A percentile compares a stretch with the other conserved stretches of the same genome.
Evolutionary conservation across 495 filamentous ascomycete genomes (phyloP).

Genomic region (Alectoria sarmentosa): DNA sequence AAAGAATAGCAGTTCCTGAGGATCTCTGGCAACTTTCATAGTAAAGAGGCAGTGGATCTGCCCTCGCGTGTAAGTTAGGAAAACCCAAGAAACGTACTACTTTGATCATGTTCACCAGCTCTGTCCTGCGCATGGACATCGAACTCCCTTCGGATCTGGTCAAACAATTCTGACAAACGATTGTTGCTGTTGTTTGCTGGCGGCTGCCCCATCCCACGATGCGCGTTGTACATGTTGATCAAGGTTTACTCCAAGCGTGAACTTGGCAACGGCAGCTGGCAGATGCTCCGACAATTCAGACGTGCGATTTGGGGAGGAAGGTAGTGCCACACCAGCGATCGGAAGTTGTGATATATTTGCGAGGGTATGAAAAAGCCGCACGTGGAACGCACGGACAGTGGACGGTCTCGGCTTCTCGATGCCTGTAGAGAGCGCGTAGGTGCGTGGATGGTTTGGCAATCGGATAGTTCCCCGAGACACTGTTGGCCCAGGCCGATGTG

Average conservation of each 20-base stretch:
- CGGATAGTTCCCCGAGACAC: neutral
- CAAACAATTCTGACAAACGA: conserved; percentile 84
- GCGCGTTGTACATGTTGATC: conserved; percentile 76
- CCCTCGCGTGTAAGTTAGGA: neutral
- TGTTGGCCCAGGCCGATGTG: neutral
- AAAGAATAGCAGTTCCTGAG: neutral
- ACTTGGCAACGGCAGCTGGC: conserved; percentile 4
- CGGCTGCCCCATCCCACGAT: conserved; percentile 72
- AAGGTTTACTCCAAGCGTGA: neutral
- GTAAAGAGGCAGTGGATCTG: conserved; percentile 16
- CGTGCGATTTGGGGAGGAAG: neutral
- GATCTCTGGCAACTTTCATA: neutral
- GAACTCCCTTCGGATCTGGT: conserved; percentile 84
- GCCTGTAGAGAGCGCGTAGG: conserved; percentile 21
- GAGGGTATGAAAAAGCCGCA: conserved; percentile 20
- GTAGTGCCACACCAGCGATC: conserved; percentile 1
- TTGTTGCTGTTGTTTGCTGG: conserved; percentile 44
- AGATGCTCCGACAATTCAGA: conserved; percentile 13
- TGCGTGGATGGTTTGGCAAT: conserved; percentile 3
- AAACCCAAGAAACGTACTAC: conserved; percentile 57
- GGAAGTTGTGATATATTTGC: conserved; percentile 5
- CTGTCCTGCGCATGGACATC: conserved; percentile 64
- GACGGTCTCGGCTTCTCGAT: conserved; percentile 15
- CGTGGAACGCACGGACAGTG: conserved; percentile 22
- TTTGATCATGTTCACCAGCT: conserved; percentile 77